Evolutionary conservation across 345 rosid genomes (phyloP).

Genomic region (Salix dunnii): DNA sequence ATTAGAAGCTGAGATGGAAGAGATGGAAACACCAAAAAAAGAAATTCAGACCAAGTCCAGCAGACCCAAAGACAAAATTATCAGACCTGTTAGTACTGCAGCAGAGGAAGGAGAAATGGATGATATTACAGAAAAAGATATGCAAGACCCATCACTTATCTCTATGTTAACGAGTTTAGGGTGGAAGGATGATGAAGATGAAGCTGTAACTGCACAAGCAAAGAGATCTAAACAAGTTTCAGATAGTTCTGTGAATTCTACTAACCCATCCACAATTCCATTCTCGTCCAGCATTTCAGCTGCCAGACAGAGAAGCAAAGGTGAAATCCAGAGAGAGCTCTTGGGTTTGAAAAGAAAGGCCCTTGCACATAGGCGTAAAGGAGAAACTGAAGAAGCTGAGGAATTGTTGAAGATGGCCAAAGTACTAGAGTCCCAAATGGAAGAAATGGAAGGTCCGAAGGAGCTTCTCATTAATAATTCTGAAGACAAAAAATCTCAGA

Average conservation of each 20-base stretch:
- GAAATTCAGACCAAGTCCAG: slow-evolving; percentile 25
- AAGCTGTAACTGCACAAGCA: slow-evolving; percentile 20
- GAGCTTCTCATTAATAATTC: slow-evolving; percentile 24
- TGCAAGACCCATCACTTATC: slow-evolving; percentile 51
- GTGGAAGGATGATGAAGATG: slow-evolving; percentile 51
- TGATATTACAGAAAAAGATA: slow-evolving; percentile 51
- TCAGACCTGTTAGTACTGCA: slow-evolving; percentile 18
- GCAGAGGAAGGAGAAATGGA: slow-evolving; percentile 35
- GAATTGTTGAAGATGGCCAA: slow-evolving; percentile 42
- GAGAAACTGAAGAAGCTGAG: slow-evolving; percentile 53
- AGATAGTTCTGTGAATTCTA: slow-evolving; percentile 26
- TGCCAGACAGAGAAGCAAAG: slow-evolving; percentile 37
- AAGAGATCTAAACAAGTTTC: slow-evolving; percentile 23
- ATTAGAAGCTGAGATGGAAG: slow-evolving; percentile 57
- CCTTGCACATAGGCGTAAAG: slow-evolving; percentile 51
- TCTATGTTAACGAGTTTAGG: slow-evolving; percentile 54
- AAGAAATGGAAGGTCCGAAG: slow-evolving; percentile 38
- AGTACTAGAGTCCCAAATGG: slow-evolving; percentile 50
- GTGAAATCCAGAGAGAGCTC: slow-evolving; percentile 57
- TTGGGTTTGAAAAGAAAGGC: slow-evolving; percentile 57
- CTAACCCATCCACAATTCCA: slow-evolving; percentile 1
- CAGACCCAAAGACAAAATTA: slow-evolving; percentile 16
- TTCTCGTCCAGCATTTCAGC: slow-evolving; percentile 13
- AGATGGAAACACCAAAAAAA: slow-evolving; percentile 44
- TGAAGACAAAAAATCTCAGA: slow-evolving; percentile 14